Evolutionary conservation across 768 basidiomycete genomes (phyloP), one percentile per base, ranked within the genome.

Genomic region (Pleurotus citrinopileatus): DNA sequence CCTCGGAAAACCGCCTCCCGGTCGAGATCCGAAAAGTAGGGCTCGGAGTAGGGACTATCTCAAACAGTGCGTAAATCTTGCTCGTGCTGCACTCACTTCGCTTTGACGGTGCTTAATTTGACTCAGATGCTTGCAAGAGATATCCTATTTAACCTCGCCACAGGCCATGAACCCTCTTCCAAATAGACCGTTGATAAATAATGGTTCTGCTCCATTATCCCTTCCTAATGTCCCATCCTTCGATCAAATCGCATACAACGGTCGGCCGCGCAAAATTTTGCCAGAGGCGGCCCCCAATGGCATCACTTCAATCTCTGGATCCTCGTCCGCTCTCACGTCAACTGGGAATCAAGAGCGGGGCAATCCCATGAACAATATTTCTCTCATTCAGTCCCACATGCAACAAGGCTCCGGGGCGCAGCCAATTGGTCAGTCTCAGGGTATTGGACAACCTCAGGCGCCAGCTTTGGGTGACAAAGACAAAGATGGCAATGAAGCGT

Each of bases 111-210:
- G 8, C 57, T 42, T 38, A 38, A 58, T 54, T 36, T 32, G 47
- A 26, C 53, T 4, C 58, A 94, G 91, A 71, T 98, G 97, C 71
- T 77, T 99, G 22, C 97, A 98, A 73, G 97, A 99, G 77, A 91
- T 99, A 60, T 91, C 92, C 10, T 99, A 99, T 70, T 76, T 99
- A 52, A 99, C 97, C 1, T 98, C 96, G 0, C 87, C 94, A 1
- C 91, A 97, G 68, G 95, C 97, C 4, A 88, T 98, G 81, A 99
- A 99, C 67, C 97, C 97, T 40, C 77, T 98, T 47, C 94, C 94
- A 2, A 90, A 93, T 56, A 83, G 92, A 61, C 89, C 91, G 2
- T 76, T 93, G 54, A 70, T 86, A 54, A 83, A 79, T 61, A 89
- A 83, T 63, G 68, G 85, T 25, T 75, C 81, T 44, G 77, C 86